Base-by-base conservation (phyloP, 2,329 filamentous ascomycete species). In the Sporothrix globosa region DNA sequence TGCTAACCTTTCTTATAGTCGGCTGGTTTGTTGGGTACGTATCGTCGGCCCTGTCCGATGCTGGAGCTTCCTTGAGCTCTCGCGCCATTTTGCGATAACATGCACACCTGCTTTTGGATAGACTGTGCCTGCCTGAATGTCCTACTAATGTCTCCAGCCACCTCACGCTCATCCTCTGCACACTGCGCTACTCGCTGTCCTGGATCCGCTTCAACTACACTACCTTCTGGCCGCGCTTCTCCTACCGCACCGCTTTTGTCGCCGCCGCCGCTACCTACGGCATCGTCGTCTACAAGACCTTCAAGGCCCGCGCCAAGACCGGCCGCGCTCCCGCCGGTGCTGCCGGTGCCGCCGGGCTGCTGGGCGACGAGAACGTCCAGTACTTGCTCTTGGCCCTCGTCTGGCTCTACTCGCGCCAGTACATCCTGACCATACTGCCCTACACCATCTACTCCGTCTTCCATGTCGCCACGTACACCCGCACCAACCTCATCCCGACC, bases 361-460 rank as follows among this genome's bases (percentile, higher is more conserved):
- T 91, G 70, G 85, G 88, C 14, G 96, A 99, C 80, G 96, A 99
- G 86, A 99, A 99, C 81, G 92, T 99, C 68, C 96, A 98, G 82
- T 99, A 99, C 80, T 87, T 99, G 73, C 85, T 88, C 76, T 94
- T 98, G 92, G 93, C 94, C 70, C 86, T 98, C 73, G 88, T 98
- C 77, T 99, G 96, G 96, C 92, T 99, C 76, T 91, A 95, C 82
- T 90, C 91, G 73, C 91, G 92, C 76, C 94, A 97, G 83, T 91
- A 96, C 77, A 90, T 93, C 50, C 86, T 97, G 76, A 96, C 96
- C 70, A 88, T 99, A 77, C 88, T 97, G 70, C 96, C 96, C 39
- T 99, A 97, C 84, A 90, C 90, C 76, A 92, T 99, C 81, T 99
- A 98, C 88, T 98, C 95, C 71, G 82, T 98, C 81, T 99, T 99